Evolutionary conservation across 192 early-diverging fungal species (phyloP).

Genomic region (Phlyctochytrium arcticum): DNA sequence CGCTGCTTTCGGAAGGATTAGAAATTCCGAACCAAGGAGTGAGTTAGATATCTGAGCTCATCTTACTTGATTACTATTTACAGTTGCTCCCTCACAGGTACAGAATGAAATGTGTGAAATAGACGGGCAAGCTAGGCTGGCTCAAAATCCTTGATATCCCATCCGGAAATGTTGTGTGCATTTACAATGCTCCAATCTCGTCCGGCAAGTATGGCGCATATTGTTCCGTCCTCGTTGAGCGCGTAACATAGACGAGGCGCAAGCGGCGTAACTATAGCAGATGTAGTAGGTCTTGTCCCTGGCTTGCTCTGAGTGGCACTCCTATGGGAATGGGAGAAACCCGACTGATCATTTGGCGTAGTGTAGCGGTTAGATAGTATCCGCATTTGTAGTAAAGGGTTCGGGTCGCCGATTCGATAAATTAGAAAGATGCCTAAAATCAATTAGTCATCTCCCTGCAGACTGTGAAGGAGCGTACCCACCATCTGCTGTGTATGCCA

Average conservation of each 20-base stretch:
- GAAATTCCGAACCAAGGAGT: too few relatives aligned
- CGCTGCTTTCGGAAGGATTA: too few relatives aligned
- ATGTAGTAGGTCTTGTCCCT: not conserved
- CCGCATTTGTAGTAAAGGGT: constrained; percentile 20
- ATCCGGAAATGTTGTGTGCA: not conserved
- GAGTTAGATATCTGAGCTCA: too few relatives aligned
- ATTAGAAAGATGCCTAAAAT: constrained; percentile 23
- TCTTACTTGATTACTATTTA: too few relatives aligned
- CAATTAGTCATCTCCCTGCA: not conserved
- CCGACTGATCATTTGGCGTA: too few relatives aligned
- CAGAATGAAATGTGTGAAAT: too few relatives aligned
- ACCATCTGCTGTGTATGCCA: constrained; percentile 24
- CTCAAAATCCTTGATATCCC: constrained; percentile 1
- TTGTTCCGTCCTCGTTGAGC: not conserved
- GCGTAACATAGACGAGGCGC: not conserved
- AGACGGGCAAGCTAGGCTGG: too few relatives aligned
- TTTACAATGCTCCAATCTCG: constrained; percentile 26
- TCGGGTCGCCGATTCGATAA: not conserved
- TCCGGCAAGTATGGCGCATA: constrained; percentile 17
- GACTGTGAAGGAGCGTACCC: not conserved
- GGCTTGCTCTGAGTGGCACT: not conserved
- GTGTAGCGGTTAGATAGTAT: constrained; percentile 26
- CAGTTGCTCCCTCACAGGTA: too few relatives aligned
- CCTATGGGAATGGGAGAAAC: not conserved
- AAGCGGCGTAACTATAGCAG: not conserved